Base-by-base conservation (phyloP, 768 basidiomycete species). In the Asterophora parasitica region DNA sequence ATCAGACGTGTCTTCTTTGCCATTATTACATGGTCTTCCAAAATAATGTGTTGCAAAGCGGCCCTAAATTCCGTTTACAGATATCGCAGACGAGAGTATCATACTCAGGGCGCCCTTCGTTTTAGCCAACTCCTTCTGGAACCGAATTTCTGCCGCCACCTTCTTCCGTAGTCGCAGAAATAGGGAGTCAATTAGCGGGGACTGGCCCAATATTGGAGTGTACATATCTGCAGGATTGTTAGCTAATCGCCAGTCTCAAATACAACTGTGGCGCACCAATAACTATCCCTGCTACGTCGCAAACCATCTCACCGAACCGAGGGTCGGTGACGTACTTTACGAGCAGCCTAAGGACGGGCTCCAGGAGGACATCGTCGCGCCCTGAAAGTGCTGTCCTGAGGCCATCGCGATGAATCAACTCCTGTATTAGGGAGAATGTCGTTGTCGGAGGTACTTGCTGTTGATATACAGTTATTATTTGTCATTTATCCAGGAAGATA, bases 351-450 rank as follows among this genome's bases (percentile, higher is more conserved):
- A 99, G 77, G 30, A 98, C 74, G 2, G 95, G 94, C 60, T 96
- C 92, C 4, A 99, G 72, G 9, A 95, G 74, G 38, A 97, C 85
- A 61, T 98, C 96, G 59, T 98, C 94, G 28, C 96, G 83, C 37
- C 92, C 90, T 0, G 87, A 77, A 8, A 99, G 75, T 3, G 96
- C 94, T 55, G 81, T 81, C 50, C 82, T 77, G 41, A 98, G 73
- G 5, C 89, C 95, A 65, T 97, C 92, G 9, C 90, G 85, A 59
- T 93, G 88, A 19, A 95, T 83, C 32, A 99, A 74, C 66, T 98
- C 95, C 68, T 92, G 86, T 31, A 99, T 83, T 26, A 99, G 68
- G 0, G 95, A 86, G 59, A 98, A 99, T 1, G 88, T 77, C 0
- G 85, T 91, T 7, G 83, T 76, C 7, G 95, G 92, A 13, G 83